phyloP scores from a whole-genome alignment of 495 filamentous ascomycete species.

The Durotheca rogersii region DNA sequence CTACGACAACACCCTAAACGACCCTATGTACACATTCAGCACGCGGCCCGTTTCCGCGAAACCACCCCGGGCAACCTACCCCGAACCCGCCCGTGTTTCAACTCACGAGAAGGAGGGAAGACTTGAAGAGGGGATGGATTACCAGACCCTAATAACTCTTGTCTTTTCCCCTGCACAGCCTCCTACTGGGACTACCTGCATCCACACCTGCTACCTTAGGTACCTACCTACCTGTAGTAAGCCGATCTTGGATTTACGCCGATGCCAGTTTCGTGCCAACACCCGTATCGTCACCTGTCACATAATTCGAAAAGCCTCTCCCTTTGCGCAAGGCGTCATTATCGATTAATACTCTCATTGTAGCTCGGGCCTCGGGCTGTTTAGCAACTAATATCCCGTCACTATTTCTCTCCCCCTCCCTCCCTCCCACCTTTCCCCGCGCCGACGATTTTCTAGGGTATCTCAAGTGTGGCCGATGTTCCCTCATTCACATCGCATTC shows the following conservation, averaged over 20 bases:
- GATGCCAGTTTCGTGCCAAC: too few species aligned
- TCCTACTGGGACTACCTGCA: too few species aligned
- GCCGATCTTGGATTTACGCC: too few species aligned
- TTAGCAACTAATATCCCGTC: not conserved
- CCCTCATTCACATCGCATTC: conserved; percentile 27
- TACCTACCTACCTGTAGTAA: too few species aligned
- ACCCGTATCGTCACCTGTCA: too few species aligned
- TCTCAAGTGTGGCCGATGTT: conserved; percentile 30
- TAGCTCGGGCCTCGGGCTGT: conserved; percentile 1
- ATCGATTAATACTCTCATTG: conserved; percentile 14
- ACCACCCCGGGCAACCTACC: conserved; percentile 9
- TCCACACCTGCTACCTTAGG: too few species aligned
- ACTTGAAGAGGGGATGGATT: not conserved
- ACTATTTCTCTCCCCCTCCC: not conserved
- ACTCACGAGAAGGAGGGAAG: conserved; percentile 1
- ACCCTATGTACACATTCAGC: too few species aligned
- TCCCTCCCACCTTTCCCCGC: conserved; percentile 1
- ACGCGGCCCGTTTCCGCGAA: conserved; percentile 26
- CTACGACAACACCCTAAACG: not conserved
- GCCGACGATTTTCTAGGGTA: conserved; percentile 30
- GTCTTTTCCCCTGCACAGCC: not conserved
- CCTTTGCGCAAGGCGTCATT: not conserved
- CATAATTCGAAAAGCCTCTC: not conserved
- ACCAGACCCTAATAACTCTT: not conserved
- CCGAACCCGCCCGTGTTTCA: conserved; percentile 21